phyloP scores from a whole-genome alignment of 2,329 filamentous ascomycete genomes.

The Raffaelea ambrosiae region DNA sequence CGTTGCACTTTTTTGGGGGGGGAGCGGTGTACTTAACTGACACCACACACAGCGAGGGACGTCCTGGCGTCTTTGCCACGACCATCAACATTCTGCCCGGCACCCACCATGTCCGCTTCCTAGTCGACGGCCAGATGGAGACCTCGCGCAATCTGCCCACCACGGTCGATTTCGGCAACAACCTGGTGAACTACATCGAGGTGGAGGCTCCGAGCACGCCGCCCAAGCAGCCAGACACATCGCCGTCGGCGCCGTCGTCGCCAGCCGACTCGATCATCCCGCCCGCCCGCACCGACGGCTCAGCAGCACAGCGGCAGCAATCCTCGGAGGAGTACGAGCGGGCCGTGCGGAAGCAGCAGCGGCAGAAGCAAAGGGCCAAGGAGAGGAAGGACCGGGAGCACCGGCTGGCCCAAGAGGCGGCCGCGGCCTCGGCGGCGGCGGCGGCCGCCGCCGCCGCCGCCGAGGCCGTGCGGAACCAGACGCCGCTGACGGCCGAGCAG shows the following conservation, averaged over 20 bases:
- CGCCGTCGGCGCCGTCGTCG: slow-evolving; percentile 16
- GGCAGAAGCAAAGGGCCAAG: neutral
- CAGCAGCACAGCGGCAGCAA: no score
- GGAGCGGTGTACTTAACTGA: no score
- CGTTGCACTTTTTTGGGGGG: no score
- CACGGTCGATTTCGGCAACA: slow-evolving; percentile 95
- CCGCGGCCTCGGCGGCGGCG: neutral
- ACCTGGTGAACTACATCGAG: slow-evolving; percentile 97
- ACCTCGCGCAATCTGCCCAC: slow-evolving; percentile 83
- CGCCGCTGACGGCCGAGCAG: slow-evolving; percentile 2
- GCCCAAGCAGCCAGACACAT: slow-evolving; percentile 13
- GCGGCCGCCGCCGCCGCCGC: neutral
- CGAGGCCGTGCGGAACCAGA: neutral
- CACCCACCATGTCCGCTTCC: slow-evolving; percentile 93
- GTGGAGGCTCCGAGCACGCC: slow-evolving; percentile 68
- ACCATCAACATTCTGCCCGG: slow-evolving; percentile 80
- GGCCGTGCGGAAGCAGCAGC: no score
- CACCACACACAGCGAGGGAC: slow-evolving; percentile 41
- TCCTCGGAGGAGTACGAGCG: no score
- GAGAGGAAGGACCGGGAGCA: neutral
- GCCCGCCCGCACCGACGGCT: slow-evolving; percentile 8
- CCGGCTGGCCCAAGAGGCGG: neutral
- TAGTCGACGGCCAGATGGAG: slow-evolving; percentile 89
- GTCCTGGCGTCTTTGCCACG: slow-evolving; percentile 61
- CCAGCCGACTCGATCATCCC: slow-evolving; percentile 12